Conservation (phyloP, 257 asterid genomes). For the Primulina tabacum region DNA sequence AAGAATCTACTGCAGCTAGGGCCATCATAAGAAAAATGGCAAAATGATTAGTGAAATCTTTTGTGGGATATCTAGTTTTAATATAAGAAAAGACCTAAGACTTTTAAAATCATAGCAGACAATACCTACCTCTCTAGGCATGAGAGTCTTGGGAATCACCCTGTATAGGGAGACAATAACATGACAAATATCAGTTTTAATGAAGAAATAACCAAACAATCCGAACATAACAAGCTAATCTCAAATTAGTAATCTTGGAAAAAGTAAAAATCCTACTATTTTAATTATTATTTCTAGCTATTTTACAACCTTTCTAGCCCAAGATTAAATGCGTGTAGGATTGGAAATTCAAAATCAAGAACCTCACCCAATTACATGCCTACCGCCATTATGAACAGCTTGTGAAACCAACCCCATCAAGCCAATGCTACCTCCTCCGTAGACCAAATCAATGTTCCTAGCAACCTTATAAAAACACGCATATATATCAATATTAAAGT, state of each 20-base stretch:
- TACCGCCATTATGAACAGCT: conserved; percentile 59
- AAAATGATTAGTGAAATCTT: conserved; percentile 1
- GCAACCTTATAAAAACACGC: conserved; percentile 34
- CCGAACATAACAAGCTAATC: not conserved
- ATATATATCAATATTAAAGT: conserved; percentile 4
- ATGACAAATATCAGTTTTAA: conserved; percentile 53
- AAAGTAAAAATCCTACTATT: too few relatives aligned
- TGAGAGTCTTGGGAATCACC: conserved; percentile 99
- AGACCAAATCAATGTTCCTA: conserved; percentile 57
- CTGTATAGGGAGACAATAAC: conserved; percentile 67
- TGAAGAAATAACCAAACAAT: conserved; percentile 8
- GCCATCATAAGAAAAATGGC: conserved; percentile 6
- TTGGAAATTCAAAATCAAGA: conserved; percentile 20
- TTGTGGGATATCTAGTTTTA: conserved; percentile 26
- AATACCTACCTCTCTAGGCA: conserved; percentile 92
- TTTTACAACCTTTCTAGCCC: not conserved
- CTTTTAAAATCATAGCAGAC: conserved; percentile 36
- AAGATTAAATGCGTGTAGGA: conserved; percentile 1
- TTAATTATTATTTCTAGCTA: not conserved
- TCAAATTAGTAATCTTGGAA: not conserved
- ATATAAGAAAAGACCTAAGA: conserved; percentile 31
- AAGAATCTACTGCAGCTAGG: conserved; percentile 12
- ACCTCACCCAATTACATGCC: conserved; percentile 55
- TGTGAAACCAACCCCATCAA: conserved; percentile 57
- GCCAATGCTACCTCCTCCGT: conserved; percentile 67